Evolutionary conservation across 2,329 filamentous ascomycete genomes (phyloP).

Genomic region (Aspergillus chevalieri): DNA sequence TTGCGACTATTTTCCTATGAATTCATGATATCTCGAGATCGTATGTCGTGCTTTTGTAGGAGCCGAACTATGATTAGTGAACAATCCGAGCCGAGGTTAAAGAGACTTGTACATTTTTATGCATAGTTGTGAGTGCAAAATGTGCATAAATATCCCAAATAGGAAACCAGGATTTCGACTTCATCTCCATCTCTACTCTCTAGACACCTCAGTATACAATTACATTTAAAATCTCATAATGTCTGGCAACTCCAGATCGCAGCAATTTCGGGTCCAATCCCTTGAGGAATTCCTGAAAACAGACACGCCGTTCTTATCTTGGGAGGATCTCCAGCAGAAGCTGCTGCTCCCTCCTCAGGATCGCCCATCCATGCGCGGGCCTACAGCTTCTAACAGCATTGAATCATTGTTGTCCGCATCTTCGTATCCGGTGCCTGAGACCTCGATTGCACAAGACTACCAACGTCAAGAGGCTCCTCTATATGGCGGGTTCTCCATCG

Average conservation of each 20-base stretch:
- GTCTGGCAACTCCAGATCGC: no score
- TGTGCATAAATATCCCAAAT: neutral
- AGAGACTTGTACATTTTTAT: neutral
- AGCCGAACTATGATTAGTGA: conserved; percentile 6
- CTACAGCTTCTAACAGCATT: neutral
- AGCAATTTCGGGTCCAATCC: no score
- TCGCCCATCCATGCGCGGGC: neutral
- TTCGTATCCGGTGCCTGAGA: neutral
- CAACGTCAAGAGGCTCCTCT: neutral
- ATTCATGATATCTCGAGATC: no score
- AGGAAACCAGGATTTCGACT: neutral
- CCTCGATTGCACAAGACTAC: neutral
- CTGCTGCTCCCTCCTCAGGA: neutral
- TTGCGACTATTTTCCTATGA: no score
- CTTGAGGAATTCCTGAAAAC: neutral
- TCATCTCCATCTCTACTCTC: no score
- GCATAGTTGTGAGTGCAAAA: neutral
- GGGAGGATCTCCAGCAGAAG: neutral
- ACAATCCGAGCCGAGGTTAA: conserved; percentile 6
- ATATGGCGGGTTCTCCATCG: neutral
- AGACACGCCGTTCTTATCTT: neutral
- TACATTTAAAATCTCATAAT: no score
- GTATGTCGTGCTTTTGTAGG: no score
- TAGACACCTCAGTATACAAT: no score
- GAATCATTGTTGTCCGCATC: neutral